Percentiles rank a stretch among this genome's conserved stretches.
Evolutionary conservation across 2,329 filamentous ascomycete species (phyloP).

Genomic region (Fusarium sp.): DNA sequence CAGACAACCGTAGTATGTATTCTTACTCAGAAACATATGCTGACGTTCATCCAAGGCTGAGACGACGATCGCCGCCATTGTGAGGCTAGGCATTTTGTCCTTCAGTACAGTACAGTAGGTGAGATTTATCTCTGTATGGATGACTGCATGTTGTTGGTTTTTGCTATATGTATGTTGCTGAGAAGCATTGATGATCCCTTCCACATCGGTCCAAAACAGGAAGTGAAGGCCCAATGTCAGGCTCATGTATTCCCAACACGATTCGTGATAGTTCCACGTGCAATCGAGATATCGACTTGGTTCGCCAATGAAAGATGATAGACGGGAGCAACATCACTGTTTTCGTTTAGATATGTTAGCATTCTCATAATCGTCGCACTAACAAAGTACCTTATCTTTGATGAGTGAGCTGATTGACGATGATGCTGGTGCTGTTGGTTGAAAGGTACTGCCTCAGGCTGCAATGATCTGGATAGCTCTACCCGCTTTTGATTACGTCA

Average conservation of each 20-base stretch:
- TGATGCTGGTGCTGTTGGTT: neutral
- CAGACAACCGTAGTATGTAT: neutral
- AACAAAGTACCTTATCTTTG: slow-evolving; percentile 4
- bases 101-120: neutral
- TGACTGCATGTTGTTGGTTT: slow-evolving; percentile 10
- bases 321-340: neutral
- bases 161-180: neutral
- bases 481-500: slow-evolving; percentile 38
- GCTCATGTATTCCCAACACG: slow-evolving; percentile 3
- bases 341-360: slow-evolving; percentile 3
- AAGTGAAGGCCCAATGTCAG: slow-evolving; percentile 17
- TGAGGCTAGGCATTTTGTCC: neutral
- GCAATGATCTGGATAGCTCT: slow-evolving; percentile 1
- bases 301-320: neutral
- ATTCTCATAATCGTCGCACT: slow-evolving; percentile 3
- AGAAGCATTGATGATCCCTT: slow-evolving; percentile 8
- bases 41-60: slow-evolving; percentile 1
- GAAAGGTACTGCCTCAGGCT: slow-evolving; percentile 24
- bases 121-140: neutral
- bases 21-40: neutral
- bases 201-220: slow-evolving; percentile 21
- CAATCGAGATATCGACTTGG: neutral
- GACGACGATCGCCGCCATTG: neutral
- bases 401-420: slow-evolving; percentile 10
- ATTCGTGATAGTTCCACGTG: slow-evolving; percentile 15